A percentile compares a stretch with the other conserved stretches of the same genome.
Conservation (phyloP, 1,284 basidiomycete species). For the Sanghuangporus weigelae region DNA sequence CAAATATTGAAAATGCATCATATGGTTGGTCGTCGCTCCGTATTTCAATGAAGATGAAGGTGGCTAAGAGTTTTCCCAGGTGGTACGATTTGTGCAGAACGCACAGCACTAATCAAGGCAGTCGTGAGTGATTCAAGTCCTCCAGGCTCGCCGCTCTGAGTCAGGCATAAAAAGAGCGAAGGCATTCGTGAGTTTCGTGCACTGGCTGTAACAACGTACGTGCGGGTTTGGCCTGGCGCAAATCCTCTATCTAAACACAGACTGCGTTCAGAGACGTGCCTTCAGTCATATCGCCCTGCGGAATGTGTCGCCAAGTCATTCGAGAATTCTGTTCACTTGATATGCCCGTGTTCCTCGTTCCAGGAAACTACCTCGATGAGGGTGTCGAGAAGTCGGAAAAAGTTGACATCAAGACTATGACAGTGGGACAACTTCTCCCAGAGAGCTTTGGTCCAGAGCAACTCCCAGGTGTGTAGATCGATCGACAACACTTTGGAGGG, state of each 20-base stretch:
- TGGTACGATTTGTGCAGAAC: constrained; percentile 81
- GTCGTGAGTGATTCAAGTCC: constrained; percentile 46
- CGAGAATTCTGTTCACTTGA: constrained; percentile 80
- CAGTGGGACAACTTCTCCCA: constrained; percentile 74
- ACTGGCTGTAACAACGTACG: constrained; percentile 71
- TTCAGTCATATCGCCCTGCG: constrained; percentile 74
- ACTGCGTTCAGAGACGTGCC: constrained; percentile 49
- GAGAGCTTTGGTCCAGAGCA: constrained; percentile 87
- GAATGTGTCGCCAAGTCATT: constrained; percentile 88
- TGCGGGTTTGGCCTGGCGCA: constrained; percentile 13
- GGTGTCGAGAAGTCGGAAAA: constrained; percentile 37
- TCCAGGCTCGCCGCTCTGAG: not conserved
- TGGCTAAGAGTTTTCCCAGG: constrained; percentile 34
- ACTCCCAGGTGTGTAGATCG: constrained; percentile 26
- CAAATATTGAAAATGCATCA: constrained; percentile 89
- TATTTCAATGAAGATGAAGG: not conserved
- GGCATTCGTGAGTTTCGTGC: constrained; percentile 62
- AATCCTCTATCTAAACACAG: not conserved
- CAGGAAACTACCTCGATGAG: constrained; percentile 51
- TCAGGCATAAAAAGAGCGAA: constrained; percentile 53
- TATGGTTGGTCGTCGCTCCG: constrained; percentile 50
- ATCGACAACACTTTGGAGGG: not conserved
- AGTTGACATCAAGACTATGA: constrained; percentile 54
- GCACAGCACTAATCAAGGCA: constrained; percentile 84
- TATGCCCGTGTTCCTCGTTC: constrained; percentile 77